A percentile compares a stretch with the other conserved stretches of the same genome.
Conservation (phyloP, 2,329 filamentous ascomycete genomes). For the Phoma sp. region DNA sequence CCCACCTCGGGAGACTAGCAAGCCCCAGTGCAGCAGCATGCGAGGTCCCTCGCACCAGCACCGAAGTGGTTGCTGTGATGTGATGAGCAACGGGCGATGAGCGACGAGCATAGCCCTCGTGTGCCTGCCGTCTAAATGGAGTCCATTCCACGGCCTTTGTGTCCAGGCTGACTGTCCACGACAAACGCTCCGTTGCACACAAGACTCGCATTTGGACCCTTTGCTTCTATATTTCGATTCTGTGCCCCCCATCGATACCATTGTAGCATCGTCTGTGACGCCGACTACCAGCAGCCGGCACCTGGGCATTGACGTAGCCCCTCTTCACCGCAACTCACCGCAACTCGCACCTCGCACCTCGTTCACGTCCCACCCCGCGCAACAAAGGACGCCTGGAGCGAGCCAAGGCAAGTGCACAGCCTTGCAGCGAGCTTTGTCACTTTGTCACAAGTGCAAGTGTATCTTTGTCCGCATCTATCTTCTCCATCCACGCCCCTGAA, state of each 20-base stretch:
- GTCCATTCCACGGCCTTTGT: constrained; percentile 12
- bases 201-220: background rate
- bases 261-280: constrained; percentile 15
- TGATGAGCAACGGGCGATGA: background rate
- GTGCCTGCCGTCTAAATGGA: constrained; percentile 10
- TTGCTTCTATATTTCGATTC: constrained; percentile 19
- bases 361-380: constrained; percentile 7
- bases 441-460: constrained; percentile 3
- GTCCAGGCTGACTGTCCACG: constrained; percentile 10
- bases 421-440: constrained; percentile 14
- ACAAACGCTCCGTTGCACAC: constrained; percentile 15
- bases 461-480: constrained; percentile 12
- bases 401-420: constrained; percentile 10
- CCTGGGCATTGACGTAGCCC: constrained; percentile 18
- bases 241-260: constrained; percentile 15
- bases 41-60: constrained; percentile 9
- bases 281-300: constrained; percentile 10
- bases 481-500: constrained; percentile 1
- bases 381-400: constrained; percentile 5
- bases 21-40: constrained; percentile 13
- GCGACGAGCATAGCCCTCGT: constrained; percentile 12
- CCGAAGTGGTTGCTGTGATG: constrained; percentile 7
- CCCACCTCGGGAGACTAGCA: constrained; percentile 11
- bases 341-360: constrained; percentile 3
- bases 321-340: constrained; percentile 16